Evolutionary conservation across 805 yeast genomes (phyloP), one percentile per base, ranked within the genome.

Genomic region (Barnettozyma salicaria): DNA sequence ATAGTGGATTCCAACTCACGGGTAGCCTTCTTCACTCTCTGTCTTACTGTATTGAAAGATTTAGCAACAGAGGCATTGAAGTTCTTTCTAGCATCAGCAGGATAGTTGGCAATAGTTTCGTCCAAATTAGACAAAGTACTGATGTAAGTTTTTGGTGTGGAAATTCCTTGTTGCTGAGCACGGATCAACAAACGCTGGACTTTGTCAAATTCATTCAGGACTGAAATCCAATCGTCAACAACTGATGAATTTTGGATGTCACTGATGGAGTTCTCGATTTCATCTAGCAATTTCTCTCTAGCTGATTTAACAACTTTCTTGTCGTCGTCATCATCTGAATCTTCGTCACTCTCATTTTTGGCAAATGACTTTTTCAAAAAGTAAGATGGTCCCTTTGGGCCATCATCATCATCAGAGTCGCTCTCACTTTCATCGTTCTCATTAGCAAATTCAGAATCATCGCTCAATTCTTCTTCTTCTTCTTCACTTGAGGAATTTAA

Each of bases 221-320:
- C 80, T 27, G 72, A 66, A 38, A 78, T 71, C 96, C 96, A 90
- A 63, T 85, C 90, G 53, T 76, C 76, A 47, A 73, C 72, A 62
- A 74, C 72, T 52, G 76, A 78, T 34, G 80, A 78, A 41, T 72
- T 71, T 55, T 80, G 88, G 52, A 88, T 76, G 36, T 76, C 70
- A 53, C 76, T 80, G 49, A 80, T 74, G 23, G 74, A 62, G 19
- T 69, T 68, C 50, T 75, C 79, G 65, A 92, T 74, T 60, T 92
- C 98, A 57, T 88, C 97, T 50, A 88, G 60, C 43, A 88, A 71
- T 68, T 90, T 92, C 48, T 89, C 97, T 65, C 82, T 86, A 37
- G 97, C 96, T 41, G 92, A 79, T 66, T 86, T 89, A 50, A 90
- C 96, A 28, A 88, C 87, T 49, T 80, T 83, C 59, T 78, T 81